Evolutionary conservation across 2,329 filamentous ascomycete genomes (phyloP).

Genomic region (Neofusicoccum laricinum): DNA sequence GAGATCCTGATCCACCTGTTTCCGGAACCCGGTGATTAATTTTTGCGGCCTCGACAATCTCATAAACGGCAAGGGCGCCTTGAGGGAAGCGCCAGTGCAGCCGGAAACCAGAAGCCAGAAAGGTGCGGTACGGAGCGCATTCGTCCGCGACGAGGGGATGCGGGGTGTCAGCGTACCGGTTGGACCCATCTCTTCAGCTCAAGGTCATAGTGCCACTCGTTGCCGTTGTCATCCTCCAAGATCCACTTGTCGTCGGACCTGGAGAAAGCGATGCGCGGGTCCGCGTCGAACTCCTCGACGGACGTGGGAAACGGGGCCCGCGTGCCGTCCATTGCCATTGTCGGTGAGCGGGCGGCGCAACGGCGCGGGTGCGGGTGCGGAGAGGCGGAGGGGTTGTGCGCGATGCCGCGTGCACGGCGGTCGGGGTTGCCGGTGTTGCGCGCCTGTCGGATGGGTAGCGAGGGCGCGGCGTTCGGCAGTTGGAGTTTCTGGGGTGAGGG

Average conservation of each 20-base stretch:
- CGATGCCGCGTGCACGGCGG: neutral
- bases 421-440: neutral
- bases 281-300: constrained; percentile 21
- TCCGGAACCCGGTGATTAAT: constrained; percentile 23
- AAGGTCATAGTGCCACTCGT: constrained; percentile 79
- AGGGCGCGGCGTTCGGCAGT: neutral
- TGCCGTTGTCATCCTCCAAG: constrained; percentile 39
- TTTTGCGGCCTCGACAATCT: constrained; percentile 25
- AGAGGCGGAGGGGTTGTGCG: neutral
- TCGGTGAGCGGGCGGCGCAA: neutral
- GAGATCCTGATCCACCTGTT: constrained; percentile 58
- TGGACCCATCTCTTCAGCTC: constrained; percentile 72
- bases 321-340: neutral
- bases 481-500: neutral
- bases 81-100: constrained; percentile 14
- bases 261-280: constrained; percentile 25
- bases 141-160: constrained; percentile 14
- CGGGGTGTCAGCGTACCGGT: constrained; percentile 44
- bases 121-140: constrained; percentile 20
- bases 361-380: neutral
- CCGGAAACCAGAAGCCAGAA: constrained; percentile 22
- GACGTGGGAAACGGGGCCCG: constrained; percentile 18
- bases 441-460: neutral
- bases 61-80: constrained; percentile 1
- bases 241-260: constrained; percentile 28